Conservation (phyloP, 2,329 filamentous ascomycete genomes). For the Elsinoe ampelina region DNA sequence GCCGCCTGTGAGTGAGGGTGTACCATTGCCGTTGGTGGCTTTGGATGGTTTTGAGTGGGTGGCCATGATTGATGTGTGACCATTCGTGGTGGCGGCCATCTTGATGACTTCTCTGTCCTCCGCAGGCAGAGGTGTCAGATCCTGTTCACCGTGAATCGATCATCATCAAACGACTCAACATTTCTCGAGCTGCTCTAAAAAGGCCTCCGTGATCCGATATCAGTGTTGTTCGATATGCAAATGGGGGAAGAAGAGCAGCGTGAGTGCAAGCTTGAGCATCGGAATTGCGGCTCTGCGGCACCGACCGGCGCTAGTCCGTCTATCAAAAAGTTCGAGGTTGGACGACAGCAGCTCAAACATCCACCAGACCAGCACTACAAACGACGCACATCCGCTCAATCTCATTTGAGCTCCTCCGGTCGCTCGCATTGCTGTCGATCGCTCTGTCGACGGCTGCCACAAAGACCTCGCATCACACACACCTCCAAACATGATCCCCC, state of each 20-base stretch:
- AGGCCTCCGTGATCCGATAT: too few species aligned
- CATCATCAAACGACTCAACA: not conserved
- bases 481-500: not conserved
- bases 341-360: not conserved
- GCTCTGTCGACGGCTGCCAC: not conserved
- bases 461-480: not conserved
- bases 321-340: constrained; percentile 13
- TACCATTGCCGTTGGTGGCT: not conserved
- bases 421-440: too few species aligned
- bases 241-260: too few species aligned
- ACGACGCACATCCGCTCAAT: not conserved
- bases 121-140: not conserved
- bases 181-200: not conserved
- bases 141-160: not conserved
- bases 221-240: too few species aligned
- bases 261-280: not conserved
- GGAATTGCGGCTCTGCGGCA: constrained; percentile 12
- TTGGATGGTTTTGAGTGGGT: not conserved
- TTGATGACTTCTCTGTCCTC: not conserved
- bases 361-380: not conserved
- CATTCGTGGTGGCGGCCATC: constrained; percentile 10
- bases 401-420: not conserved
- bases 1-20: constrained; percentile 12
- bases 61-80: not conserved
- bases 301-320: not conserved